Conservation (phyloP, 768 basidiomycete species). For the Zangia roseola region DNA sequence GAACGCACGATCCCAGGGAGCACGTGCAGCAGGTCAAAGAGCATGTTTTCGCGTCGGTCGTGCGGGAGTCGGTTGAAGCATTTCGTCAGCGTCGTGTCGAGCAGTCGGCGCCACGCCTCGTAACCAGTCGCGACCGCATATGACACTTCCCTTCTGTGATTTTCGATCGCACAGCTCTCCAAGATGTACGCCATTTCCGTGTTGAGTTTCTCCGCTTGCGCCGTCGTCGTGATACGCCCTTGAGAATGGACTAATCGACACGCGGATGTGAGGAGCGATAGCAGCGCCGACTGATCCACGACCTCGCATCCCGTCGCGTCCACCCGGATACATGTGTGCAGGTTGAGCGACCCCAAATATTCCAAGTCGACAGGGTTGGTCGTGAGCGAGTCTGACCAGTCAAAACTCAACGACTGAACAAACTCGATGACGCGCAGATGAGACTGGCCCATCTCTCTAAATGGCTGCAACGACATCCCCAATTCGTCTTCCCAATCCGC, state of each 20-base stretch:
- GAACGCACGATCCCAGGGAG: conserved; percentile 70
- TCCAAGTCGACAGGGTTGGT: conserved; percentile 59
- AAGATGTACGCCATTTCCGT: conserved; percentile 74
- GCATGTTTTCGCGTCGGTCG: conserved; percentile 81
- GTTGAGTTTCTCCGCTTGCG: conserved; percentile 64
- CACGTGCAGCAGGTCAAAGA: conserved; percentile 87
- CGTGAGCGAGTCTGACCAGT: conserved; percentile 78
- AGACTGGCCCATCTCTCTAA: conserved; percentile 76
- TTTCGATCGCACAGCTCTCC: conserved; percentile 83
- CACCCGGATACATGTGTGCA: conserved; percentile 65
- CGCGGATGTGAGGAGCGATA: conserved; percentile 64
- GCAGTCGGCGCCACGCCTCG: conserved; percentile 79
- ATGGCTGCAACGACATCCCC: conserved; percentile 46
- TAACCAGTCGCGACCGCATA: conserved; percentile 70
- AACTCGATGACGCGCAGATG: conserved; percentile 86
- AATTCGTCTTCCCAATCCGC: conserved; percentile 39
- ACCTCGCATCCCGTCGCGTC: conserved; percentile 78
- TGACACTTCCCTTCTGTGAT: conserved; percentile 79
- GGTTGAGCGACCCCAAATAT: conserved; percentile 63
- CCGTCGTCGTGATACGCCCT: conserved; percentile 59
- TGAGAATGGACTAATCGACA: conserved; percentile 63
- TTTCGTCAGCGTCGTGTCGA: conserved; percentile 84
- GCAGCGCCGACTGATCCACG: conserved; percentile 70
- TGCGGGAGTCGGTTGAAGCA: conserved; percentile 82
- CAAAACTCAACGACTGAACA: conserved; percentile 81